phyloP scores from a whole-genome alignment of 192 early-diverging fungal species.

The Coemansia sp. region DNA sequence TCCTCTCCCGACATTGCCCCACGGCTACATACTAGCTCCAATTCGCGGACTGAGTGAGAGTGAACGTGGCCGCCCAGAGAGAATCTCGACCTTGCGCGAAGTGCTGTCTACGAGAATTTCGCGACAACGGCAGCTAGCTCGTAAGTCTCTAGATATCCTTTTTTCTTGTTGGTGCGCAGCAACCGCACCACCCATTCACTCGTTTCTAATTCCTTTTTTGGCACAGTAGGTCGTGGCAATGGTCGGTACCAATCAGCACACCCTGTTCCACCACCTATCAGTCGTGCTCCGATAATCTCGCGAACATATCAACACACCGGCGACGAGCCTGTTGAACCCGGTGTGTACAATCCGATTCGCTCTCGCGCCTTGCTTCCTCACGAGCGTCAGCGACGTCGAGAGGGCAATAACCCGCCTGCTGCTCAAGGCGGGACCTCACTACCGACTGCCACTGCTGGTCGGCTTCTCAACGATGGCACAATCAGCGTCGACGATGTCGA shows the following conservation, averaged over 20 bases:
- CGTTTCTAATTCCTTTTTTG: not conserved
- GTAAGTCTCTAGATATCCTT: conserved; percentile 11
- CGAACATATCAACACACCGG: conserved; percentile 15
- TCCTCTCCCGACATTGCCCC: conserved; percentile 20
- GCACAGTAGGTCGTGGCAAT: not conserved
- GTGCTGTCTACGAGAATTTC: conserved; percentile 28
- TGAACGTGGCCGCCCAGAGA: conserved; percentile 32
- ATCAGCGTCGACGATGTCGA: conserved; percentile 46
- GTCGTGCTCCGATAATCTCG: conserved; percentile 11
- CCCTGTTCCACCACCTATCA: not conserved
- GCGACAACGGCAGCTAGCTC: conserved; percentile 11
- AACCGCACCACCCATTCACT: not conserved
- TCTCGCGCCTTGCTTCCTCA: conserved; percentile 38
- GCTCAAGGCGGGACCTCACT: not conserved
- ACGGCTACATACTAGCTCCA: conserved; percentile 31
- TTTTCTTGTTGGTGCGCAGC: not conserved
- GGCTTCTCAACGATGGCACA: conserved; percentile 19
- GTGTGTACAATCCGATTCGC: conserved; percentile 40
- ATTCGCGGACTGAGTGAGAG: conserved; percentile 9
- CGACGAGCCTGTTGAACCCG: conserved; percentile 37
- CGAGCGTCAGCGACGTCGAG: conserved; percentile 15
- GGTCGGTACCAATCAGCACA: not conserved
- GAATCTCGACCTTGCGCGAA: conserved; percentile 42
- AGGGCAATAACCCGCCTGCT: not conserved
- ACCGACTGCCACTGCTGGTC: not conserved